These are phyloP conservation scores for Glycine tomentella DNA, from an alignment of 306 rosid genomes.

Conservation along the genomic window DNA sequence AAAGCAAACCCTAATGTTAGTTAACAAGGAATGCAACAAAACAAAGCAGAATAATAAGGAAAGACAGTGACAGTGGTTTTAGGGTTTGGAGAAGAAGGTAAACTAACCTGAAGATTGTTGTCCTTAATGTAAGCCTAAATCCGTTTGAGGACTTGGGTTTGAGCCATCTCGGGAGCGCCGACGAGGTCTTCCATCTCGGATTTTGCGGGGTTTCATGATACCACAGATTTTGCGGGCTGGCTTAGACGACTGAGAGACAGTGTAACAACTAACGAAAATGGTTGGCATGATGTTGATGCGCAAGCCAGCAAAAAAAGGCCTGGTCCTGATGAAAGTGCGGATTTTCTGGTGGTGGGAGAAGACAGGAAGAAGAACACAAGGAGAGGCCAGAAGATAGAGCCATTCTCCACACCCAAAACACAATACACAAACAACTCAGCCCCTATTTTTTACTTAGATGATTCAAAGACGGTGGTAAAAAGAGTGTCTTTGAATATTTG, in stretches of 20 bases:
- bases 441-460: no score
- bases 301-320: constrained; percentile 24
- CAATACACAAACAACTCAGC: no score
- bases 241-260: constrained; percentile 38
- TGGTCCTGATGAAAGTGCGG: not conserved
- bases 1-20: not conserved
- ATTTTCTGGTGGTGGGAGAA: not conserved
- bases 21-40: not conserved
- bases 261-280: constrained; percentile 47
- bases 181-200: no score
- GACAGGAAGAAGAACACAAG: not conserved
- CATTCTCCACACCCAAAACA: no score
- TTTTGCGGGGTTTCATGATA: constrained; percentile 33
- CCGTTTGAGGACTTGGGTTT: no score
- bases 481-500: no score
- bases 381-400: constrained; percentile 25
- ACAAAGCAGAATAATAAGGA: not conserved
- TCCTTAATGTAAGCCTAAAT: no score
- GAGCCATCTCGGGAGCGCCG: no score
- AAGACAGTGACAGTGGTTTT: no score
- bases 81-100: not conserved
- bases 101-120: constrained; percentile 86
- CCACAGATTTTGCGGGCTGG: constrained; percentile 70
- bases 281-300: constrained; percentile 48
- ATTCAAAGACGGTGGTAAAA: no score